Evolutionary conservation across 495 filamentous ascomycete genomes (phyloP).

Genomic region (Aspergillus affinis): DNA sequence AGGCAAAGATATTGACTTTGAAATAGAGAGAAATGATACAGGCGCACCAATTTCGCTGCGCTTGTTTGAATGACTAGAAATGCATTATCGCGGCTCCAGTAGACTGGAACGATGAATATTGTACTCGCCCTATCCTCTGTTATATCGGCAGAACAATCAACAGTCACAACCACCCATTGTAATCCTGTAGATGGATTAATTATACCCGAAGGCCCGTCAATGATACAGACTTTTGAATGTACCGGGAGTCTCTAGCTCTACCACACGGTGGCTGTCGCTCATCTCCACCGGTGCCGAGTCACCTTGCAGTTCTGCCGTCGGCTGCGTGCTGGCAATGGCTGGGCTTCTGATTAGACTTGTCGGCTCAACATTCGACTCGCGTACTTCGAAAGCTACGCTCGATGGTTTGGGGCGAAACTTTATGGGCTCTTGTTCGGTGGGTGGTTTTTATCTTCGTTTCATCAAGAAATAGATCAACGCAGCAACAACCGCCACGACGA

Average conservation of each 20-base stretch:
- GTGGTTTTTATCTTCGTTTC: not conserved
- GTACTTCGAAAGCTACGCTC: not conserved
- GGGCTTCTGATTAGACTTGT: not conserved
- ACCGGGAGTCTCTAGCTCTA: not conserved
- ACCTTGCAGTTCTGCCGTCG: not conserved
- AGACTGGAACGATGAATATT: too few relatives aligned
- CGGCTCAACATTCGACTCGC: not conserved
- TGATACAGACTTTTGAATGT: not conserved
- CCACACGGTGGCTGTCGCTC: not conserved
- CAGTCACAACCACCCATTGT: too few relatives aligned
- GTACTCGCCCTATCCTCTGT: too few relatives aligned
- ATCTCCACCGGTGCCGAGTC: not conserved
- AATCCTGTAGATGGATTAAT: too few relatives aligned
- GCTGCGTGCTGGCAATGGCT: not conserved
- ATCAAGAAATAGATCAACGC: not conserved
- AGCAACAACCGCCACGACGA: not conserved
- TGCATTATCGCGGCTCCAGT: too few relatives aligned
- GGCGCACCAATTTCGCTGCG: too few relatives aligned
- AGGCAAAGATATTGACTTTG: too few relatives aligned
- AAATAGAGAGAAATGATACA: too few relatives aligned
- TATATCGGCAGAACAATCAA: too few relatives aligned
- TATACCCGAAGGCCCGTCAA: not conserved
- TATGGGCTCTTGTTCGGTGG: not conserved
- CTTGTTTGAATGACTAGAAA: too few relatives aligned
- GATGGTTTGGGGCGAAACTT: not conserved